Conservation (phyloP, 306 rosid genomes). For the Medicago lupulina region DNA sequence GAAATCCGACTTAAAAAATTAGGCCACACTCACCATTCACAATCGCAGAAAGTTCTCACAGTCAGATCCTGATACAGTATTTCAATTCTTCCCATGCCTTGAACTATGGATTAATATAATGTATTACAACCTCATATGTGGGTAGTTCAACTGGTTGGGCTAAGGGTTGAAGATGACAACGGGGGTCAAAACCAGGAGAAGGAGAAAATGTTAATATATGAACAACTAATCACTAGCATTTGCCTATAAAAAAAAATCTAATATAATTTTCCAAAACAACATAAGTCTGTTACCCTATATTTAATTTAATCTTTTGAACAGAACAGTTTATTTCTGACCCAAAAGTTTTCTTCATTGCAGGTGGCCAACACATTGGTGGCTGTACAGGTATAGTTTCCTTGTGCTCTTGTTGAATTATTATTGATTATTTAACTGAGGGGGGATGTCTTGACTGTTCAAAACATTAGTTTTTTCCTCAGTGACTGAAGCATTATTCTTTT, state of each 20-base stretch:
- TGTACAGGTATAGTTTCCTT: slow-evolving; percentile 71
- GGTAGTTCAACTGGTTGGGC: no score
- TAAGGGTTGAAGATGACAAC: no score
- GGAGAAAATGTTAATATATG: no score
- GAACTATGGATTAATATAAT: slow-evolving; percentile 1
- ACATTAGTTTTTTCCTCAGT: not conserved
- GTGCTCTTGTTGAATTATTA: slow-evolving; percentile 14
- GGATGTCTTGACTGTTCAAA: slow-evolving; percentile 27
- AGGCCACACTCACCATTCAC: slow-evolving; percentile 24
- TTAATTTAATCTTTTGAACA: slow-evolving; percentile 18
- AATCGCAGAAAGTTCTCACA: not conserved
- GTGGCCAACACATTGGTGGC: slow-evolving; percentile 94
- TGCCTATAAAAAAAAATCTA: not conserved
- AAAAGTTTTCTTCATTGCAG: slow-evolving; percentile 57
- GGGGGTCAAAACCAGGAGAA: no score
- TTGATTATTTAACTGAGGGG: not conserved
- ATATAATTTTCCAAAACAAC: slow-evolving; percentile 4
- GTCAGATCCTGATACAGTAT: not conserved
- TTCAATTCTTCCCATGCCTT: slow-evolving; percentile 14
- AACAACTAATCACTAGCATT: no score
- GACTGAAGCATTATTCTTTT: not conserved
- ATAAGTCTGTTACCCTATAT: slow-evolving; percentile 14
- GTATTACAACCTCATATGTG: not conserved
- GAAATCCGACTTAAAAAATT: slow-evolving; percentile 23
- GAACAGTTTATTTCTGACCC: slow-evolving; percentile 36